phyloP scores from a whole-genome alignment of 2,329 filamentous ascomycete species.

The Calonectria pseudoturangicola region DNA sequence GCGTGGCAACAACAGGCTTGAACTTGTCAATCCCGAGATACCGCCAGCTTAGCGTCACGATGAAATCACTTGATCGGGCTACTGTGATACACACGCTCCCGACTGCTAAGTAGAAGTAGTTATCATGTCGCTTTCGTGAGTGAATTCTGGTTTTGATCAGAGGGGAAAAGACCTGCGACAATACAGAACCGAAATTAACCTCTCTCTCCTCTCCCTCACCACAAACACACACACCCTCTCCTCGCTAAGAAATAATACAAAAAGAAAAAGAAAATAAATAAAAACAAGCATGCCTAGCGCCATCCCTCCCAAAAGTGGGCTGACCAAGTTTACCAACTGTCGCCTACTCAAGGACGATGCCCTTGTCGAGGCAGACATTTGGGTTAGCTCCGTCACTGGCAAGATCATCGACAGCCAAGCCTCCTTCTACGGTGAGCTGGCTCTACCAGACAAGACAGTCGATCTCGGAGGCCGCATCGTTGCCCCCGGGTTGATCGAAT shows the following conservation, averaged over 20 bases:
- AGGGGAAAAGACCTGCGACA: conserved; percentile 13
- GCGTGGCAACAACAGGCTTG: conserved; percentile 34
- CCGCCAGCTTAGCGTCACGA: conserved; percentile 47
- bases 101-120: conserved; percentile 39
- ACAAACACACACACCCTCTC: conserved; percentile 28
- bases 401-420: conserved; percentile 85
- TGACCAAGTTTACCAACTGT: conserved; percentile 94
- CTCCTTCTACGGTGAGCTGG: conserved; percentile 80
- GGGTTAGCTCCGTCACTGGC: conserved; percentile 88
- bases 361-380: conserved; percentile 87
- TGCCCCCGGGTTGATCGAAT: conserved; percentile 90
- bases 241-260: not conserved
- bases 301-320: conserved; percentile 68
- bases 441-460: conserved; percentile 83
- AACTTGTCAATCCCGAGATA: conserved; percentile 42
- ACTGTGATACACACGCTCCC: conserved; percentile 26
- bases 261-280: not conserved
- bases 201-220: not conserved
- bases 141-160: conserved; percentile 27
- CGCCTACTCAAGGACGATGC: conserved; percentile 81
- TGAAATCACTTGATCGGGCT: conserved; percentile 35
- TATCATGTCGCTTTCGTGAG: conserved; percentile 15
- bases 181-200: conserved; percentile 17
- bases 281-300: conserved; percentile 68
- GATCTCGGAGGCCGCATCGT: conserved; percentile 90